These are phyloP conservation scores for Trichoderma reesei DNA, from an alignment of 495 filamentous ascomycete species.

Conservation along the genomic window DNA sequence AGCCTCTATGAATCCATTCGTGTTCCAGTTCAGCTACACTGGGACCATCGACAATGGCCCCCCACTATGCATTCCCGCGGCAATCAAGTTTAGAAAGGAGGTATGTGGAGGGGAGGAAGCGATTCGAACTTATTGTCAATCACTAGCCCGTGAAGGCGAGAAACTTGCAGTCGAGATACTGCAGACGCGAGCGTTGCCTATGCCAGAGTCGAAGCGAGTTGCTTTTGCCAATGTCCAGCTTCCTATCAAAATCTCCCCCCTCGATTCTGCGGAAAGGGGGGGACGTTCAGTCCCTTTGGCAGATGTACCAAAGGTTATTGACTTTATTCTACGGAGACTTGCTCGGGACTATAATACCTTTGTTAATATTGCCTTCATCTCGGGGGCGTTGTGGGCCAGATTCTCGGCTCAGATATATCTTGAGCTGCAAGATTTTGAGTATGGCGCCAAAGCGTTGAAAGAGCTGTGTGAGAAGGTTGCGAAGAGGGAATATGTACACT, in stretches of 20 bases:
- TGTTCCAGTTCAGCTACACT: conserved; percentile 13
- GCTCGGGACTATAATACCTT: neutral
- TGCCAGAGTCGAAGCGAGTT: neutral
- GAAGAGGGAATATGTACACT: neutral
- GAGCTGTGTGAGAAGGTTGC: neutral
- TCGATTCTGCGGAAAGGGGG: neutral
- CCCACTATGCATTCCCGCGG: conserved; percentile 54
- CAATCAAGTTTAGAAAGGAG: conserved; percentile 54
- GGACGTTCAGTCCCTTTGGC: neutral
- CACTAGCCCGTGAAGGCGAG: conserved; percentile 49
- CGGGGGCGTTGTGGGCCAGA: neutral
- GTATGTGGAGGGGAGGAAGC: conserved; percentile 63
- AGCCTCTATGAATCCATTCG: neutral
- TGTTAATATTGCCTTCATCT: neutral
- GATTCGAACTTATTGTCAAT: conserved; percentile 49
- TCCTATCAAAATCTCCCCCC: neutral
- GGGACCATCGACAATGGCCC: conserved; percentile 56
- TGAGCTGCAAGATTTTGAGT: neutral
- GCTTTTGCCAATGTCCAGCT: conserved; percentile 2
- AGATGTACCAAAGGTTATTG: neutral
- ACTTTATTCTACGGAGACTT: neutral
- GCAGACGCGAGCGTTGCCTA: neutral
- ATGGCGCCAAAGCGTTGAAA: neutral
- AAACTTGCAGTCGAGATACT: conserved; percentile 46
- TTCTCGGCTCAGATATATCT: conserved; percentile 3